Conservation (phyloP, 768 basidiomycete genomes). For the Amanita thiersii region DNA sequence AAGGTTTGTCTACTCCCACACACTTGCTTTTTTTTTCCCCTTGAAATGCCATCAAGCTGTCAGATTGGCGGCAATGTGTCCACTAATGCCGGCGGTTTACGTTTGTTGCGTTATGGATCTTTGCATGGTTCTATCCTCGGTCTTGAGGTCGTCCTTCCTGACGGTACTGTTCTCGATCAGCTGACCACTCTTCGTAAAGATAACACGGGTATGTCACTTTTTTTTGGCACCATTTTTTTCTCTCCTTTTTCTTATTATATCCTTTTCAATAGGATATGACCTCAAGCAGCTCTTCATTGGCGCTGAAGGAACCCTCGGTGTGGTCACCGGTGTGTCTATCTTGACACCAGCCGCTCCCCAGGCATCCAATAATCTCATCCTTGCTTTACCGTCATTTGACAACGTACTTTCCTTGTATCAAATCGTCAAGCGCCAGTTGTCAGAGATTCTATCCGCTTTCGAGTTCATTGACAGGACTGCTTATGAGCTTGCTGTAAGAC, state of each 20-base stretch:
- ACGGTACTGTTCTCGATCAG: slow-evolving; percentile 86
- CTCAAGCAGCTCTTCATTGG: slow-evolving; percentile 98
- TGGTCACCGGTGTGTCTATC: slow-evolving; percentile 93
- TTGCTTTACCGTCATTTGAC: slow-evolving; percentile 81
- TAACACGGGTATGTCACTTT: slow-evolving; percentile 69
- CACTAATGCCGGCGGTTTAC: slow-evolving; percentile 96
- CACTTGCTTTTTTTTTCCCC: slow-evolving; percentile 1
- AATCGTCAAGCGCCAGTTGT: slow-evolving; percentile 71
- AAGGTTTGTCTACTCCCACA: slow-evolving; percentile 53
- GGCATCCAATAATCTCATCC: slow-evolving; percentile 85
- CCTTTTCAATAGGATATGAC: slow-evolving; percentile 67
- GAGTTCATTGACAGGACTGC: slow-evolving; percentile 90
- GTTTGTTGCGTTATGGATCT: slow-evolving; percentile 89
- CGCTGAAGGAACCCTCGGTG: slow-evolving; percentile 91
- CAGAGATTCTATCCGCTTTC: slow-evolving; percentile 95
- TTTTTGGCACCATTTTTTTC: neutral
- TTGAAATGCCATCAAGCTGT: slow-evolving; percentile 45
- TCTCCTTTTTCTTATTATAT: slow-evolving; percentile 2
- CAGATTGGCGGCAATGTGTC: slow-evolving; percentile 97
- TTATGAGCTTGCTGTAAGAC: slow-evolving; percentile 77
- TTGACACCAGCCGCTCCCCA: slow-evolving; percentile 78
- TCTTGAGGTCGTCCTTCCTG: slow-evolving; percentile 90
- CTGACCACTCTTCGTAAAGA: slow-evolving; percentile 91
- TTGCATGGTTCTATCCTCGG: slow-evolving; percentile 93
- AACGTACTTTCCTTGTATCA: slow-evolving; percentile 83